Conservation (phyloP, 1,284 basidiomycete species). For the Ustilago sp. region DNA sequence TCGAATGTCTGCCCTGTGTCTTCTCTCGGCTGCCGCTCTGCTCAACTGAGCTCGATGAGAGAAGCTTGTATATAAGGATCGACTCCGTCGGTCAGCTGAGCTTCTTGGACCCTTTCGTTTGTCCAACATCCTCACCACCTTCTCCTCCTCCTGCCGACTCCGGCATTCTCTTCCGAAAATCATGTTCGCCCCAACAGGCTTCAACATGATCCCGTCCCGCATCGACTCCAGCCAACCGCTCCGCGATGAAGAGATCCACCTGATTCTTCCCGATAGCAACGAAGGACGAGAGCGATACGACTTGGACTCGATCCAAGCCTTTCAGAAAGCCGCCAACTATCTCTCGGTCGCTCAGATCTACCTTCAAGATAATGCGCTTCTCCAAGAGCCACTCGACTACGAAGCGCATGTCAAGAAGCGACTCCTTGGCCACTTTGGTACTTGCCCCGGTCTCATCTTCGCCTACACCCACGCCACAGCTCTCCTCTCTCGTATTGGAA, state of each 20-base stretch:
- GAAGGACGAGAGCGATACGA: constrained; percentile 19
- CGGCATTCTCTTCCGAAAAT: neutral
- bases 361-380: constrained; percentile 79
- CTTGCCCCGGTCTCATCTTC: constrained; percentile 79
- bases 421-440: constrained; percentile 75
- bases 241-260: constrained; percentile 14
- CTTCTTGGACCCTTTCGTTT: neutral
- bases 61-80: neutral
- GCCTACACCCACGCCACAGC: constrained; percentile 84
- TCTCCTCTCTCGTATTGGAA: constrained; percentile 72
- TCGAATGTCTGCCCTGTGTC: too few relatives aligned
- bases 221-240: constrained; percentile 10
- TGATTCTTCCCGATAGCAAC: constrained; percentile 10
- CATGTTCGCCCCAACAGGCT: constrained; percentile 19
- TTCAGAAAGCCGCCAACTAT: constrained; percentile 60
- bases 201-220: constrained; percentile 16
- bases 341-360: constrained; percentile 76
- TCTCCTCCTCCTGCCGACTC: neutral
- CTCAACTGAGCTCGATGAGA: neutral
- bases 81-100: neutral
- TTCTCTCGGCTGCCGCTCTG: neutral
- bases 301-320: constrained; percentile 33
- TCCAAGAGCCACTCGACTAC: constrained; percentile 71
- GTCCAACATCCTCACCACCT: neutral
- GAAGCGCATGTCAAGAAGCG: constrained; percentile 78